These are phyloP conservation scores for Podospora australis DNA, from an alignment of 495 filamentous ascomycete genomes.

Conservation along the genomic window DNA sequence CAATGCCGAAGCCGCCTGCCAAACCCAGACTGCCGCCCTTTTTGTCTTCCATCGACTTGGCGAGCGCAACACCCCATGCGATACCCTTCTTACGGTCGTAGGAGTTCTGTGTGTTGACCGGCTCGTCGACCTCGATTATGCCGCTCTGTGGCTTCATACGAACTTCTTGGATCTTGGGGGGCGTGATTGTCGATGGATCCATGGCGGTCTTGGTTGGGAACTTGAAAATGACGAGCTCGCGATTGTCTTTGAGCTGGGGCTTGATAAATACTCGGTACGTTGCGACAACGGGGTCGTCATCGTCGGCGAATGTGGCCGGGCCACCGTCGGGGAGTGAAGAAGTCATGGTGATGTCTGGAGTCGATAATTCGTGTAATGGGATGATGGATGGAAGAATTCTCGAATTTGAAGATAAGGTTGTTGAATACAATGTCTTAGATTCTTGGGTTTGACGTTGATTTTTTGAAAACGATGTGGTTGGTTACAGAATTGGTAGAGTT, in stretches of 20 bases:
- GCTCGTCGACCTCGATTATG: slow-evolving; percentile 45
- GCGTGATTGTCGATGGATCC: slow-evolving; percentile 22
- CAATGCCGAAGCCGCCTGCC: slow-evolving; percentile 42
- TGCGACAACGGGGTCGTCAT: slow-evolving; percentile 42
- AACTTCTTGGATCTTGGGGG: slow-evolving; percentile 29
- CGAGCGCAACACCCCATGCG: slow-evolving; percentile 36
- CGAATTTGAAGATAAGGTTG: neutral
- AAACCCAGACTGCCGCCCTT: slow-evolving; percentile 42
- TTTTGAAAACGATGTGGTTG: too few species aligned
- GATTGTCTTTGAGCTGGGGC: slow-evolving; percentile 32
- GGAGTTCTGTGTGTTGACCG: slow-evolving; percentile 30
- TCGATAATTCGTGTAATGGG: neutral
- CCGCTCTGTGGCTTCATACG: slow-evolving; percentile 40
- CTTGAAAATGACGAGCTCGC: slow-evolving; percentile 40
- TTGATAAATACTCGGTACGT: slow-evolving; percentile 45
- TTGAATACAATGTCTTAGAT: neutral
- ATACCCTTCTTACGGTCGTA: slow-evolving; percentile 45
- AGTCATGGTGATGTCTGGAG: neutral
- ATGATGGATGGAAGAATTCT: neutral
- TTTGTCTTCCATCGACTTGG: slow-evolving; percentile 37
- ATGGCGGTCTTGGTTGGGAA: slow-evolving; percentile 34
- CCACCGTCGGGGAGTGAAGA: neutral
- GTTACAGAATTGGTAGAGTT: too few species aligned
- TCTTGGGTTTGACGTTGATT: neutral
- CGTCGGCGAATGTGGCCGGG: slow-evolving; percentile 14